Conservation (phyloP, 768 basidiomycete species). For the Hydnomerulius pinastri region DNA sequence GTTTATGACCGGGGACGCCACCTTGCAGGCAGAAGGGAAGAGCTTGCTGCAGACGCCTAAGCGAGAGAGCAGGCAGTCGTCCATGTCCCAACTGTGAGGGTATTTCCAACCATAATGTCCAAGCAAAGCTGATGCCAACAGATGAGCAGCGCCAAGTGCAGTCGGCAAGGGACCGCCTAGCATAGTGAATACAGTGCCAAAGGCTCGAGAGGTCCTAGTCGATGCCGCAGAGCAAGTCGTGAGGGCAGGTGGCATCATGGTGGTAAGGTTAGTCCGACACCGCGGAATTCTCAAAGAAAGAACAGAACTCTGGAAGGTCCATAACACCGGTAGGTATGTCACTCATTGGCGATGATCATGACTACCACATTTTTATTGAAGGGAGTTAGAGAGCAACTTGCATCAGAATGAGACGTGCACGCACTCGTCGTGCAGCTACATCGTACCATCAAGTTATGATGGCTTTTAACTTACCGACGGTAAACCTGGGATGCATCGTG, state of each 20-base stretch:
- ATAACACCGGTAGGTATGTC: constrained; percentile 9
- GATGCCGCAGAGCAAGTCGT: constrained; percentile 1
- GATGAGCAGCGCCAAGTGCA: constrained; percentile 9
- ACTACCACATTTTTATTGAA: constrained; percentile 20
- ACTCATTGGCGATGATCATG: constrained; percentile 13
- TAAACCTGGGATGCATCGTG: constrained; percentile 1
- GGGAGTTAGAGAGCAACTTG: constrained; percentile 1
- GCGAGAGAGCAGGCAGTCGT: constrained; percentile 24
- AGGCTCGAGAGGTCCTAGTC: constrained; percentile 6
- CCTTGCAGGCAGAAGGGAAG: constrained; percentile 30
- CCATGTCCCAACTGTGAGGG: constrained; percentile 17
- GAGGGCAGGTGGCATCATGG: constrained; percentile 2
- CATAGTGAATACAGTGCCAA: neutral
- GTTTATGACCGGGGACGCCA: constrained; percentile 19
- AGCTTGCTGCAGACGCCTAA: constrained; percentile 25
- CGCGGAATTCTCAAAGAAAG: constrained; percentile 8
- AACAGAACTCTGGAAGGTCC: neutral
- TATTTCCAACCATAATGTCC: constrained; percentile 16
- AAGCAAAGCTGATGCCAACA: constrained; percentile 3
- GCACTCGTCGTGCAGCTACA: constrained; percentile 3
- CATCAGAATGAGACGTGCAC: constrained; percentile 19
- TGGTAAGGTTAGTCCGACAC: neutral
- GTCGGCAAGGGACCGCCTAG: constrained; percentile 6
- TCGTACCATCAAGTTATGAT: constrained; percentile 12
- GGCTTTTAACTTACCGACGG: constrained; percentile 11